These are phyloP conservation scores for Fragosphaeria purpurea DNA, from an alignment of 2,329 filamentous ascomycete genomes.

Conservation along the genomic window DNA sequence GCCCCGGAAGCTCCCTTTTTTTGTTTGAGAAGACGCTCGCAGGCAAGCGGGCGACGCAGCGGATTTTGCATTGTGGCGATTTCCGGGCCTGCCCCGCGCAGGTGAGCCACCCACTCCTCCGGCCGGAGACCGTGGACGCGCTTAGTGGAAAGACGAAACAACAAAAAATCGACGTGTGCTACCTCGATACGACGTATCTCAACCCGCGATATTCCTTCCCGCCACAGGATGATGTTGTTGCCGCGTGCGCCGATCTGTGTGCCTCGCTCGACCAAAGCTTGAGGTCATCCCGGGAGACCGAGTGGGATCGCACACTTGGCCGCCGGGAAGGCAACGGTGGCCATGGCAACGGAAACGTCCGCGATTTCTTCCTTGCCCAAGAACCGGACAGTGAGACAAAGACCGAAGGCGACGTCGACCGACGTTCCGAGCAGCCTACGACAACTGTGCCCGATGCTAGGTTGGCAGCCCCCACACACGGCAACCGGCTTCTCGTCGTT, in stretches of 20 bases:
- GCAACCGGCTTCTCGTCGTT: constrained; percentile 72
- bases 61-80: constrained; percentile 90
- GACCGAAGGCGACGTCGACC: constrained; percentile 19
- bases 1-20: constrained; percentile 87
- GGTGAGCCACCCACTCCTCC: constrained; percentile 68
- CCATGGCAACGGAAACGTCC: constrained; percentile 33
- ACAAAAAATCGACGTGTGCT: constrained; percentile 90
- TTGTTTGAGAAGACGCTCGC: constrained; percentile 69
- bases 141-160: constrained; percentile 62
- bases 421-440: constrained; percentile 15
- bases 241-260: constrained; percentile 79
- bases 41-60: constrained; percentile 52
- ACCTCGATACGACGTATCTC: constrained; percentile 93
- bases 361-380: constrained; percentile 38
- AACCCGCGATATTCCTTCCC: constrained; percentile 95
- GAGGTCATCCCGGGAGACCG: constrained; percentile 29
- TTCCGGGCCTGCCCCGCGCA: constrained; percentile 86
- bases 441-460: constrained; percentile 16
- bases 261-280: constrained; percentile 33
- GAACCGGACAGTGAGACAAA: constrained; percentile 16
- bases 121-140: constrained; percentile 61
- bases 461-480: constrained; percentile 13
- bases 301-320: constrained; percentile 35
- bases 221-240: constrained; percentile 75
- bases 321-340: constrained; percentile 17